Percentiles rank a stretch among this genome's conserved stretches.
Conservation (phyloP, 2,329 filamentous ascomycete species). For the Nigrospora sphaerica region DNA sequence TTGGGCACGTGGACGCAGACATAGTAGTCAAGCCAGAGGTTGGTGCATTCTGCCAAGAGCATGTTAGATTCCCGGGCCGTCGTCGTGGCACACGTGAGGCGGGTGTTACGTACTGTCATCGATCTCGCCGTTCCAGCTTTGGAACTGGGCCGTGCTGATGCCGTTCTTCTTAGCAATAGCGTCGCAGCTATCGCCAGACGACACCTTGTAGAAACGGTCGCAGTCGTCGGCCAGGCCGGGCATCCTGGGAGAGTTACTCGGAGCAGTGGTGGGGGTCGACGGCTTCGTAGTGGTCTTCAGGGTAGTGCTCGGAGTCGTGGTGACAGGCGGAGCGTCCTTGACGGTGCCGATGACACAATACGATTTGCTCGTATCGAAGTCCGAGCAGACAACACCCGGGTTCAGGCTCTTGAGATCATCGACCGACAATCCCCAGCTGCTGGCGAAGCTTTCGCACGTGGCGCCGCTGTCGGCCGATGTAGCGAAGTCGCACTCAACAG, state of each 20-base stretch:
- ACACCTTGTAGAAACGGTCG: slow-evolving; percentile 21
- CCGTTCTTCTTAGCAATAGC: slow-evolving; percentile 6
- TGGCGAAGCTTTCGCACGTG: slow-evolving; percentile 17
- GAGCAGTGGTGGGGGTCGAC: slow-evolving; percentile 1
- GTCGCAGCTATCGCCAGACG: slow-evolving; percentile 23
- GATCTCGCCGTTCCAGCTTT: slow-evolving; percentile 9
- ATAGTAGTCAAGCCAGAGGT: slow-evolving; percentile 11
- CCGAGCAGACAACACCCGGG: slow-evolving; percentile 15
- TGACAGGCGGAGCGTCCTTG: slow-evolving; percentile 1
- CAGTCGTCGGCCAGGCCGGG: slow-evolving; percentile 13
- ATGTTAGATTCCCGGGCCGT: neutral
- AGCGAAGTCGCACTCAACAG: slow-evolving; percentile 9
- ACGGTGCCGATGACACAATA: slow-evolving; percentile 15
- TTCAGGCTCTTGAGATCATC: slow-evolving; percentile 15
- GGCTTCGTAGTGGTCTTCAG: slow-evolving; percentile 1
- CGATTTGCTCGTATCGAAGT: slow-evolving; percentile 8
- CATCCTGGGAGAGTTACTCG: slow-evolving; percentile 6
- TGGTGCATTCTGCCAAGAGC: slow-evolving; percentile 6
- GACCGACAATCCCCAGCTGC: slow-evolving; percentile 13
- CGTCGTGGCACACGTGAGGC: no score
- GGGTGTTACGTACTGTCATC: slow-evolving; percentile 3
- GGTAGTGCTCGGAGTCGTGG: slow-evolving; percentile 1
- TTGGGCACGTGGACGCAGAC: slow-evolving; percentile 9
- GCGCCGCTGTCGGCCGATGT: slow-evolving; percentile 11
- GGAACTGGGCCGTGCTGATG: slow-evolving; percentile 7